Evolutionary conservation across 148 eudicot genomes (phyloP), one percentile per base, ranked within the genome.

Genomic region (Heliosperma pusillum): DNA sequence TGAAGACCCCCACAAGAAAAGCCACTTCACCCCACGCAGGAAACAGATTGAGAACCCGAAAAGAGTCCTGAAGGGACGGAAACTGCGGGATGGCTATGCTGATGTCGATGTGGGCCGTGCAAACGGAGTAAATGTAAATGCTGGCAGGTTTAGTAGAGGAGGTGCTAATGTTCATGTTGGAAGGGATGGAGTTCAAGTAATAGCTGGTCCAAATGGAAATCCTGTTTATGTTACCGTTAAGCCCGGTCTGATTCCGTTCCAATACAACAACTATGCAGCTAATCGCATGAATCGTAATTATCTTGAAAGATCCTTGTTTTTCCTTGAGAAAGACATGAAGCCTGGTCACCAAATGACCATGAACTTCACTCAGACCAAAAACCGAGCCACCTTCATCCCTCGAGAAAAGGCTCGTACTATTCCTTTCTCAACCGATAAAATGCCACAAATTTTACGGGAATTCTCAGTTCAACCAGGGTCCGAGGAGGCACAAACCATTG

Each of bases 321-420:
- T 84, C 77, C 25, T 78, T 9, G 78, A 84, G 69, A 76, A 81
- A 21, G 82, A 84, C 27, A 78, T 84, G 63, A 72, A 30, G 4
- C 22, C 40, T 22, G 82, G 79, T 12, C 69, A 74, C 3, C 71
- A 40, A 0, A 75, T 75, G 77, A 81, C 11, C 4, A 53, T 78
- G 21, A 66, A 57, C 57, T 78, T 78, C 72, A 61, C 77, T 0
- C n/a, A 53, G 19, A 22, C 11, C 44, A 57, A 70, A 66, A 69
- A 78, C 62, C 22, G 7, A 2, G 81, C 86, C 27, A 25, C 73
- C n/a, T 84, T 84, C 59, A 4, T 84, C n/a, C 52, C 84, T 0
- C 69, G 68, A 15, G 27, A 63, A 3, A 47, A 56, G 11, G 84
- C 84, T 0, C 59, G 63, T 0, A 42, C 84, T 3, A 29, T 81